Percentiles rank a stretch among this genome's conserved stretches.
Evolutionary conservation across 805 yeast genomes (phyloP).

Genomic region (Nakazawaea sp.): DNA sequence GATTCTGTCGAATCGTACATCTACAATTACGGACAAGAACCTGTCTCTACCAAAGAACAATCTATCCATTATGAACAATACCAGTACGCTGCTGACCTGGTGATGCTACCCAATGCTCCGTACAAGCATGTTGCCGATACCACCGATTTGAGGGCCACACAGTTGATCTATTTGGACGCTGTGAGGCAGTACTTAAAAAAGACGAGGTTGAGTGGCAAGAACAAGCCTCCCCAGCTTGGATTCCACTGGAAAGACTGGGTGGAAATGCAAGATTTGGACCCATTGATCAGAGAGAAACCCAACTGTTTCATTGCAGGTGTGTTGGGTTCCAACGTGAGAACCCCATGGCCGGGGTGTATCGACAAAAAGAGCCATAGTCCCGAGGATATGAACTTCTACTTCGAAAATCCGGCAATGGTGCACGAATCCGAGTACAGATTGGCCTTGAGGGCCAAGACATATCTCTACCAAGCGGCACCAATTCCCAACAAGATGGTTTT

Average conservation of each 20-base stretch:
- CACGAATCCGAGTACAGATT: slow-evolving; percentile 31
- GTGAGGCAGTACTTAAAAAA: slow-evolving; percentile 22
- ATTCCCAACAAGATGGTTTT: slow-evolving; percentile 37
- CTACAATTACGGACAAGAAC: slow-evolving; percentile 4
- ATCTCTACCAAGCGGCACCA: slow-evolving; percentile 34
- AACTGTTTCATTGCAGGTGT: slow-evolving; percentile 39
- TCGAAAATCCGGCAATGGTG: slow-evolving; percentile 20
- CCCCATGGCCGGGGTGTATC: slow-evolving; percentile 34
- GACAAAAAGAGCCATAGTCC: slow-evolving; percentile 18
- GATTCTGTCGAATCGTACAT: slow-evolving; percentile 8
- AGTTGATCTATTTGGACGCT: slow-evolving; percentile 25
- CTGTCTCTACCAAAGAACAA: neutral
- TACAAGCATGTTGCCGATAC: slow-evolving; percentile 27
- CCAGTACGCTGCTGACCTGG: slow-evolving; percentile 23
- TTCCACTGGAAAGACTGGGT: slow-evolving; percentile 56
- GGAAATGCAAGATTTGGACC: slow-evolving; percentile 36
- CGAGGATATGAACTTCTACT: slow-evolving; percentile 18
- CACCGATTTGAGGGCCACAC: slow-evolving; percentile 27
- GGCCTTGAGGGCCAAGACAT: slow-evolving; percentile 32
- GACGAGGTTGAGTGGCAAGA: slow-evolving; percentile 18
- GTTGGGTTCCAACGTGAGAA: slow-evolving; percentile 30
- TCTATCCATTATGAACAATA: slow-evolving; percentile 14
- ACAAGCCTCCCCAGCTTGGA: slow-evolving; percentile 27
- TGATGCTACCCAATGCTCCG: slow-evolving; percentile 31
- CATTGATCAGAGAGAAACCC: slow-evolving; percentile 30